phyloP scores from a whole-genome alignment of 1,284 basidiomycete species.

The Moesziomyces parantarcticus region DNA sequence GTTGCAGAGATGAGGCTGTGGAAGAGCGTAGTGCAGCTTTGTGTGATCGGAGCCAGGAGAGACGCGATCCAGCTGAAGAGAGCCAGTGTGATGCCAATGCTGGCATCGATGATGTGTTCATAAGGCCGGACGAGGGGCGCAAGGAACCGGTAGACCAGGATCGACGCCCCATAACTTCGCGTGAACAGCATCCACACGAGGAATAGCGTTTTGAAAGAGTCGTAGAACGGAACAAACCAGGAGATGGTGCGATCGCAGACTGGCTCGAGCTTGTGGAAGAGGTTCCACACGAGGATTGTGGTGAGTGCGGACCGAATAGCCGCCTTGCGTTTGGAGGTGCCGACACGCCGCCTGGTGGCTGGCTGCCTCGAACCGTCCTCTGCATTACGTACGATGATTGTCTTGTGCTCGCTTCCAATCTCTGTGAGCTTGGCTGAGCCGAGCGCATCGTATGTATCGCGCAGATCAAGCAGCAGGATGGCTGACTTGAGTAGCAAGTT shows the following conservation, averaged over 20 bases:
- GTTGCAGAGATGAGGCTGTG: not conserved
- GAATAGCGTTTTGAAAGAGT: constrained; percentile 50
- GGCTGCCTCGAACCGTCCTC: constrained; percentile 30
- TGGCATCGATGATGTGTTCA: constrained; percentile 31
- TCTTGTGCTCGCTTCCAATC: constrained; percentile 28
- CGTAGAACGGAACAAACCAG: constrained; percentile 52
- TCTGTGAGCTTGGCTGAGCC: constrained; percentile 25
- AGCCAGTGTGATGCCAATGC: constrained; percentile 16
- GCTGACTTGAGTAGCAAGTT: constrained; percentile 33
- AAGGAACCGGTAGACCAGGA: constrained; percentile 44
- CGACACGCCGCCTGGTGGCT: constrained; percentile 22
- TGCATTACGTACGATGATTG: constrained; percentile 30
- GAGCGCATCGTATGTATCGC: constrained; percentile 36
- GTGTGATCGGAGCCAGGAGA: constrained; percentile 3
- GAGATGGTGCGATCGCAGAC: constrained; percentile 37
- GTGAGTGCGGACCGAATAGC: constrained; percentile 38
- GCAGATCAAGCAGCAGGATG: constrained; percentile 40
- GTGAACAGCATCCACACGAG: constrained; percentile 51
- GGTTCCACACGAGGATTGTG: constrained; percentile 43
- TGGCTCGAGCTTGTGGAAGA: constrained; percentile 42
- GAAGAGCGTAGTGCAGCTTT: not conserved
- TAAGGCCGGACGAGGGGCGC: constrained; percentile 33
- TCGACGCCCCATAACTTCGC: constrained; percentile 37
- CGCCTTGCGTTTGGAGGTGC: constrained; percentile 31
- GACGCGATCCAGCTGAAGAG: constrained; percentile 17